Conservation (phyloP, 257 asterid species). For the Pogostemon cablin region DNA sequence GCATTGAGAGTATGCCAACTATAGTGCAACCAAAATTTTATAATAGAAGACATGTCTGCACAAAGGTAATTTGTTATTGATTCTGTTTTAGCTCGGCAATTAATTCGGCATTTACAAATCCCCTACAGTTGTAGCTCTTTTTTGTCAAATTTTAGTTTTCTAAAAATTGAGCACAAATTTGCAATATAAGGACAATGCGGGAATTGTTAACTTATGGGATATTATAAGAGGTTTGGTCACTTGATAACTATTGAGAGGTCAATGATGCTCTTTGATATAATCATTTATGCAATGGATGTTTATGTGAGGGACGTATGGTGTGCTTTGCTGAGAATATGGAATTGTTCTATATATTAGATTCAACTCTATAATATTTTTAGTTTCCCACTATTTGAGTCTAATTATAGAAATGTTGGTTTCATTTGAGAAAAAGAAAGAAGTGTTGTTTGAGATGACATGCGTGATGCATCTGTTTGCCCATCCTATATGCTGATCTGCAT, state of each 20-base stretch:
- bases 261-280: conserved; percentile 33
- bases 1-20: conserved; percentile 78
- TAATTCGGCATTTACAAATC: not conserved
- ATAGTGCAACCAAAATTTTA: conserved; percentile 93
- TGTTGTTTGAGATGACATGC: conserved; percentile 91
- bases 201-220: conserved; percentile 93
- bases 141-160: conserved; percentile 22
- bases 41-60: conserved; percentile 85
- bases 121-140: conserved; percentile 8
- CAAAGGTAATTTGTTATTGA: conserved; percentile 62
- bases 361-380: not conserved
- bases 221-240: conserved; percentile 88
- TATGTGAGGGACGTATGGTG: conserved; percentile 10
- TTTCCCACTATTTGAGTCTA: conserved; percentile 24
- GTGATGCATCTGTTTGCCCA: conserved; percentile 17
- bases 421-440: conserved; percentile 97
- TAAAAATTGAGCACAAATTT: conserved; percentile 25
- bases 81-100: conserved; percentile 17
- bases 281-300: not conserved
- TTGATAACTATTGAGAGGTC: conserved; percentile 89
- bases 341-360: not conserved
- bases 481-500: conserved; percentile 18
- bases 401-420: conserved; percentile 54
- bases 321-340: conserved; percentile 9
- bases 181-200: conserved; percentile 74